Evolutionary conservation across 192 early-diverging fungal genomes (phyloP).

Genomic region (Linnemannia exigua): DNA sequence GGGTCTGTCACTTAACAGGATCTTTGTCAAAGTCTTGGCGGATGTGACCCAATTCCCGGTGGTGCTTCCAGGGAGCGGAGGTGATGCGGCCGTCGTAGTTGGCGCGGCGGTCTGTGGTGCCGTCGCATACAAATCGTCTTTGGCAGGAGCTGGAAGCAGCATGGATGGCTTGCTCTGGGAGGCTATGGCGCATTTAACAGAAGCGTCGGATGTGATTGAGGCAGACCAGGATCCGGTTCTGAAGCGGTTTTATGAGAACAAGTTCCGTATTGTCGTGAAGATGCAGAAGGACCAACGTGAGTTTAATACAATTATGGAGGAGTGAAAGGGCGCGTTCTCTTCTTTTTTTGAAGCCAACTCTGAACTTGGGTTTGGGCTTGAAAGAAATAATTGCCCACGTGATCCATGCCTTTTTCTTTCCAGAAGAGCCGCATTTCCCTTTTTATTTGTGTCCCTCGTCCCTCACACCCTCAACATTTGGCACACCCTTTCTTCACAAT

Average conservation of each 20-base stretch:
- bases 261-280: conserved; percentile 67
- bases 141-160: conserved; percentile 13
- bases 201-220: conserved; percentile 59
- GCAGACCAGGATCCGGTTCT: conserved; percentile 55
- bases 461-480: neutral
- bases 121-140: conserved; percentile 55
- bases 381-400: too few species aligned
- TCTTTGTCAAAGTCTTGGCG: conserved; percentile 73
- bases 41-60: conserved; percentile 69
- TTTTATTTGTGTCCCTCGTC: too few species aligned
- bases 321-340: neutral
- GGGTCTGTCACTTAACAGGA: conserved; percentile 71
- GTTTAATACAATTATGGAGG: conserved; percentile 67
- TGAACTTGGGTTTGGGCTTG: too few species aligned
- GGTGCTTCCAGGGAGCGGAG: conserved; percentile 64
- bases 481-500: neutral
- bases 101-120: conserved; percentile 79
- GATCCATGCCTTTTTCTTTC: too few species aligned
- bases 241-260: conserved; percentile 61
- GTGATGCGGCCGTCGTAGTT: conserved; percentile 74
- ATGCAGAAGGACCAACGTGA: conserved; percentile 72
- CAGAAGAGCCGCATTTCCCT: too few species aligned
- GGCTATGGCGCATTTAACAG: conserved; percentile 66
- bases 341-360: too few species aligned
- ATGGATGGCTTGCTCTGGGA: conserved; percentile 61